Evolutionary conservation across 164 flowering plant species (phyloP).

Genomic region (Nymphaea colorata): DNA sequence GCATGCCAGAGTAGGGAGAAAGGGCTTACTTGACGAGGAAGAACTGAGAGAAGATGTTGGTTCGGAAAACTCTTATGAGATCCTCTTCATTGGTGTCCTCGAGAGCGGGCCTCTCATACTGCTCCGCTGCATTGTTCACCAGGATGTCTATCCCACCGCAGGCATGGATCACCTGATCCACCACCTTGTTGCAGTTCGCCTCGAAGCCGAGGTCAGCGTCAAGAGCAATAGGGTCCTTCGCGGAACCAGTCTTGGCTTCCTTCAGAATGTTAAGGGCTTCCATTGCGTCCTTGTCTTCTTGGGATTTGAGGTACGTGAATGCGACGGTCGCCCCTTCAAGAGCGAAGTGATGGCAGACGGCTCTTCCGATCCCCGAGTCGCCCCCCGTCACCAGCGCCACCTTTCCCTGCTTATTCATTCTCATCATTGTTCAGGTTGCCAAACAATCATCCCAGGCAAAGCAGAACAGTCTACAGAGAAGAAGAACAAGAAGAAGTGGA

Average conservation of each 20-base stretch:
- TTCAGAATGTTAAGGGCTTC: constrained; percentile 44
- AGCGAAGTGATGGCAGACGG: constrained; percentile 47
- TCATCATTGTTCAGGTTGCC: neutral
- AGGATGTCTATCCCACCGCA: constrained; percentile 48
- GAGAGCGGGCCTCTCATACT: constrained; percentile 21
- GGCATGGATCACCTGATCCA: constrained; percentile 39
- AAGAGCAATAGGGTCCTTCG: constrained; percentile 45
- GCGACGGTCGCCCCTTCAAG: constrained; percentile 78
- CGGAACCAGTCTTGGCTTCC: constrained; percentile 23
- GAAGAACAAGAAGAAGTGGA: neutral
- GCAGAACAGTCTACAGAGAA: neutral
- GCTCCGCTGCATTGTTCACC: constrained; percentile 57
- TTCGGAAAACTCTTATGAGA: constrained; percentile 50
- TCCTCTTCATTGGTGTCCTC: constrained; percentile 41
- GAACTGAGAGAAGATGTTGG: constrained; percentile 46
- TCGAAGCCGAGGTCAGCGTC: constrained; percentile 51
- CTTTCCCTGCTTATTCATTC: constrained; percentile 33
- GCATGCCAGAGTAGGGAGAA: too few species aligned
- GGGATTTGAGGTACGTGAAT: constrained; percentile 58
- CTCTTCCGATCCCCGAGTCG: constrained; percentile 74
- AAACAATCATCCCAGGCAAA: neutral
- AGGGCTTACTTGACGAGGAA: constrained; percentile 28
- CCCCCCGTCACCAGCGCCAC: constrained; percentile 74
- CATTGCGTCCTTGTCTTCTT: constrained; percentile 62
- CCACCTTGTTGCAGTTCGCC: constrained; percentile 43